phyloP scores from a whole-genome alignment of 257 asterid species.

The Ocimum tenuiflorum region DNA sequence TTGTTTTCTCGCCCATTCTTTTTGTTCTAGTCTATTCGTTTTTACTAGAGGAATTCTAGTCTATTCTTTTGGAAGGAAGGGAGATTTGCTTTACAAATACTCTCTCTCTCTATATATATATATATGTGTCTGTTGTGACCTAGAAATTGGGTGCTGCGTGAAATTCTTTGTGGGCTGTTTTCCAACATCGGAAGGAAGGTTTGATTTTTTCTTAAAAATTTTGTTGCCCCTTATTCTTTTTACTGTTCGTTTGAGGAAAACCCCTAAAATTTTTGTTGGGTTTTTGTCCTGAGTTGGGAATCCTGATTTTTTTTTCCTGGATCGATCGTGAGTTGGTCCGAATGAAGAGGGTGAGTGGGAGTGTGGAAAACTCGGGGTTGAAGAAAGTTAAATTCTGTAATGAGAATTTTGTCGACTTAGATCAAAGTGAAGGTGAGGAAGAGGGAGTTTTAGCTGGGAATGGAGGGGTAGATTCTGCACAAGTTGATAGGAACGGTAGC shows the following conservation, averaged over 20 bases:
- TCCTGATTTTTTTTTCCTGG: conserved; percentile 10
- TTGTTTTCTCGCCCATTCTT: neutral
- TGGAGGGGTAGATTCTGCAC: conserved; percentile 9
- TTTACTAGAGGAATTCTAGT: too few species aligned
- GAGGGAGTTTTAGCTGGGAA: conserved; percentile 22
- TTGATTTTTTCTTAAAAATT: neutral
- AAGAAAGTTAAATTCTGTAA: conserved; percentile 39
- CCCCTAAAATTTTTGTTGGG: conserved; percentile 16
- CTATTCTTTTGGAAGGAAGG: neutral
- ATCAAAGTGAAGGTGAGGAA: conserved; percentile 15
- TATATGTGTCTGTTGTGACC: neutral
- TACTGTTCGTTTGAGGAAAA: neutral
- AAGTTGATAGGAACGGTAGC: neutral
- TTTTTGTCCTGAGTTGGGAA: conserved; percentile 5
- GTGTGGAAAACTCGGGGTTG: conserved; percentile 20
- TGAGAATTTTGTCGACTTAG: conserved; percentile 23
- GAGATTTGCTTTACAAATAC: neutral
- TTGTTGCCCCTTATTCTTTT: neutral
- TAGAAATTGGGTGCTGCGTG: conserved; percentile 1
- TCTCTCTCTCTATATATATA: neutral
- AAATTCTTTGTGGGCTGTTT: conserved; percentile 1
- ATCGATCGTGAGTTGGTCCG: conserved; percentile 10
- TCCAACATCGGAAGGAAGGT: neutral
- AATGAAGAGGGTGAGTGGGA: conserved; percentile 44
- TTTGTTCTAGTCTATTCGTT: neutral